Conservation (phyloP, 805 yeast genomes). For the Lachancea mirantina region DNA sequence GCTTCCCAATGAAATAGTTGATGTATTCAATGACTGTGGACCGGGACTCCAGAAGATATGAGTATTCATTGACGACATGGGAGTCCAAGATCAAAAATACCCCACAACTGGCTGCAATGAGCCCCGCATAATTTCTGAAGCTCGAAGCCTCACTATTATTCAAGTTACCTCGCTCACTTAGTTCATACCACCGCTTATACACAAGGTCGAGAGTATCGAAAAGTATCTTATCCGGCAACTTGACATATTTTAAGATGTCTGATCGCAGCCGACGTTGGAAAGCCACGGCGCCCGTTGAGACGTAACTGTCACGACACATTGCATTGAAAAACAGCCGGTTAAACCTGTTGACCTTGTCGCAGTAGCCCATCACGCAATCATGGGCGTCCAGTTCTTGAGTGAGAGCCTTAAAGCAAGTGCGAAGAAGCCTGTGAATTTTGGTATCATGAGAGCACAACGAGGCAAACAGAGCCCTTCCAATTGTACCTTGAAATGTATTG, state of each 20-base stretch:
- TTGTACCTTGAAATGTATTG: slow-evolving; percentile 30
- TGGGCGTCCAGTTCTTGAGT: slow-evolving; percentile 22
- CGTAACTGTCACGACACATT: slow-evolving; percentile 46
- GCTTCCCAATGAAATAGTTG: slow-evolving; percentile 44
- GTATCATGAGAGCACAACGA: slow-evolving; percentile 46
- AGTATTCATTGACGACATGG: slow-evolving; percentile 4
- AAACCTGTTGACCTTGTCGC: slow-evolving; percentile 13
- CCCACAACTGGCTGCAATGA: slow-evolving; percentile 65
- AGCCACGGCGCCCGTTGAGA: slow-evolving; percentile 66
- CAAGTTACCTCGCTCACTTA: slow-evolving; percentile 15
- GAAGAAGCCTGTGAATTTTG: slow-evolving; percentile 43
- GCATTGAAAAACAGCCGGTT: slow-evolving; percentile 35
- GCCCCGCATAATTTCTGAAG: slow-evolving; percentile 64
- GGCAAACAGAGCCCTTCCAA: slow-evolving; percentile 46
- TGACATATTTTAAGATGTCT: slow-evolving; percentile 25
- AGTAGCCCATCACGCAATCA: slow-evolving; percentile 19
- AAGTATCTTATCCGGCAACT: slow-evolving; percentile 22
- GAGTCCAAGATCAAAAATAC: slow-evolving; percentile 38
- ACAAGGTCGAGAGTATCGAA: slow-evolving; percentile 31
- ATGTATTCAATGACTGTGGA: slow-evolving; percentile 33
- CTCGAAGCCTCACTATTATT: slow-evolving; percentile 36
- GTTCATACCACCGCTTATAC: slow-evolving; percentile 30
- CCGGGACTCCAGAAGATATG: slow-evolving; percentile 18
- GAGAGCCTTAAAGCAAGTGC: slow-evolving; percentile 33
- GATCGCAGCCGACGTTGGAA: slow-evolving; percentile 59